Conservation (phyloP, 805 yeast species). For the Ascoidea asiatica region DNA sequence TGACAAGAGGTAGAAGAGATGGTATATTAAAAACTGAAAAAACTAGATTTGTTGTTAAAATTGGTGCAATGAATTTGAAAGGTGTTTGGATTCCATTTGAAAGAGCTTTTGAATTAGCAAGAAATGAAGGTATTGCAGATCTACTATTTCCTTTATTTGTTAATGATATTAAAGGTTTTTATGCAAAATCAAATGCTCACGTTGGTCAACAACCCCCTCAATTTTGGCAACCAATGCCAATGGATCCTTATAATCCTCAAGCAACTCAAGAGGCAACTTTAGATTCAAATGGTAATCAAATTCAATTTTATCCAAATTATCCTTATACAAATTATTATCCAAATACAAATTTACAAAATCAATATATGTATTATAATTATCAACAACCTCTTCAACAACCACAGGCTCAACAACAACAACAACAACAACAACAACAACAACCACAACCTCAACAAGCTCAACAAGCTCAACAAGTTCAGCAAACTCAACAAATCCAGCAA, state of each 20-base stretch:
- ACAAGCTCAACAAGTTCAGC: background rate
- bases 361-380: background rate
- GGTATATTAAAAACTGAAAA: slow-evolving; percentile 72
- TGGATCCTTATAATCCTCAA: background rate
- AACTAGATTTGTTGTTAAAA: slow-evolving; percentile 67
- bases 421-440: background rate
- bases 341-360: background rate
- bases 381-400: background rate
- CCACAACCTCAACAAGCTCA: background rate
- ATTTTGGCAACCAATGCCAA: background rate
- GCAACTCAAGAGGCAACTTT: background rate
- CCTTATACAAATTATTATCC: background rate
- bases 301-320: background rate
- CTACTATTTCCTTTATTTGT: slow-evolving; percentile 57
- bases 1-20: slow-evolving; percentile 80
- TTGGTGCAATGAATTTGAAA: slow-evolving; percentile 78
- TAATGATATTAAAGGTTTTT: slow-evolving; percentile 42
- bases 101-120: slow-evolving; percentile 70
- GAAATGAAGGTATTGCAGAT: slow-evolving; percentile 62
- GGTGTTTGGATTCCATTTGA: slow-evolving; percentile 90
- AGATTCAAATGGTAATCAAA: too few species aligned
- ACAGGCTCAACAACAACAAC: background rate
- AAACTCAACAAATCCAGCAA: too few species aligned
- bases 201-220: background rate
- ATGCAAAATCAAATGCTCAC: background rate